Base-by-base conservation (phyloP, 805 yeast species). In the Candida cerambycidarum region DNA sequence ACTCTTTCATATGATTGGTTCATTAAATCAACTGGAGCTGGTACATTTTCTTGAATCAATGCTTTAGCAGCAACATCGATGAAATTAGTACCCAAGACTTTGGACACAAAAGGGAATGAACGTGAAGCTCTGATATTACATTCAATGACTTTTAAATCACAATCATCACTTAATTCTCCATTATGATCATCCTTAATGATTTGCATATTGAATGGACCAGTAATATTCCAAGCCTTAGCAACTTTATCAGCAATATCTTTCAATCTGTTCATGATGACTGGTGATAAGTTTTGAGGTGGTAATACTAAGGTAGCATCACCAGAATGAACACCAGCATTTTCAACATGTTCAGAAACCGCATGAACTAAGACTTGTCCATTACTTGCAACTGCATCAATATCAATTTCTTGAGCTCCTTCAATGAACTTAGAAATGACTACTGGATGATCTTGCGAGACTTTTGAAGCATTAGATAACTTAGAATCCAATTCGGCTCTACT, bases 51-150 rank as follows among this genome's bases (percentile, higher is more conserved):
- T 59, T 81, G 82, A 35, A 50, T 50, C 32, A 50, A 50, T 4
- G 97, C 97, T 66, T 86, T 88, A 41, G 97, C 90, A 39, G 99
- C 98, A 85, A 92, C 82, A 68, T 90, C 98, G 69, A 92, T 92
- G 72, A 92, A 78, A 66, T 92, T 95, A 45, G 92, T 89, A 52
- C 97, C 97, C 51, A 89, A 89, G 57, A 89, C 97, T 81, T 92
- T 92, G 40, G 98, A 92, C 53, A 90, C 89, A 71, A 93, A 92
- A 69, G 99, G 99, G 88, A 89, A 90, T 13, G 98, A 92, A 67
- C 99, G 86, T n/a, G 98, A 92, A 28, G 99, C 99, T 72, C 99
- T 86, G 45, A 92, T 96, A 62, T 92, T 92, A 79, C 99, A 92
- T 73, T 92, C 99, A 62, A 92, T 92, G 42, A 92, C 99, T 80